Evolutionary conservation across 306 rosid genomes (phyloP).

Genomic region (Trifolium fragiferum): DNA sequence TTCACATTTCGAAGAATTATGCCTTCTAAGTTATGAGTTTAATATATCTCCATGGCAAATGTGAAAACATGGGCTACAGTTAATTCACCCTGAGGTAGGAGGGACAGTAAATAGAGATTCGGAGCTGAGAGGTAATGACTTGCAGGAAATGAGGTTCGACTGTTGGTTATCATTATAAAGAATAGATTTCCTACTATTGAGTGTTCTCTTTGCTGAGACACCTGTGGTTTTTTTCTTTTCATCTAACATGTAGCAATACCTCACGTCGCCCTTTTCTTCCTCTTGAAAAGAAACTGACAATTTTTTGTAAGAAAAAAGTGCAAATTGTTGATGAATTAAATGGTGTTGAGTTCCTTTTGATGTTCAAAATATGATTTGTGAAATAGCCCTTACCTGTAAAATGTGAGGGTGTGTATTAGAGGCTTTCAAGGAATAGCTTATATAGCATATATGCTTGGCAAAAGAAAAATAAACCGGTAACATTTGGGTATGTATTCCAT

Average conservation of each 20-base stretch:
- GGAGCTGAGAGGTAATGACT: conserved; percentile 40
- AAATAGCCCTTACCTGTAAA: conserved; percentile 1
- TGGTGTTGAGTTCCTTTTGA: conserved; percentile 38
- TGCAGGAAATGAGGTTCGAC: conserved; percentile 42
- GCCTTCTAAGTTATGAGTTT: conserved; percentile 36
- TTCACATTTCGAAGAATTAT: conserved; percentile 37
- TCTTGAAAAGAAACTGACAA: conserved; percentile 40
- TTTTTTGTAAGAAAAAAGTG: conserved; percentile 52
- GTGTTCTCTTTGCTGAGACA: conserved; percentile 41
- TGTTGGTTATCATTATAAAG: conserved; percentile 41
- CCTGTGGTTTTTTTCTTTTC: conserved; percentile 40
- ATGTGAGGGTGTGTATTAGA: not conserved
- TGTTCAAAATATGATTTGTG: conserved; percentile 14
- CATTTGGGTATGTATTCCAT: not conserved
- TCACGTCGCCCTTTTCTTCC: conserved; percentile 28
- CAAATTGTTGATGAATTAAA: conserved; percentile 55
- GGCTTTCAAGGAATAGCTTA: not conserved
- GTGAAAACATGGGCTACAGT: conserved; percentile 29
- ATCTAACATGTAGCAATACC: conserved; percentile 48
- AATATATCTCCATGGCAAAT: conserved; percentile 29
- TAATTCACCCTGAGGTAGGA: conserved; percentile 37
- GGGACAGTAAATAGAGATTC: conserved; percentile 39
- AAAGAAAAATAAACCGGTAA: not conserved
- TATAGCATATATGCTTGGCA: not conserved
- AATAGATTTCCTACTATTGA: conserved; percentile 47